Conservation (phyloP, 1,284 basidiomycete species). For the Marasmius oreades region DNA sequence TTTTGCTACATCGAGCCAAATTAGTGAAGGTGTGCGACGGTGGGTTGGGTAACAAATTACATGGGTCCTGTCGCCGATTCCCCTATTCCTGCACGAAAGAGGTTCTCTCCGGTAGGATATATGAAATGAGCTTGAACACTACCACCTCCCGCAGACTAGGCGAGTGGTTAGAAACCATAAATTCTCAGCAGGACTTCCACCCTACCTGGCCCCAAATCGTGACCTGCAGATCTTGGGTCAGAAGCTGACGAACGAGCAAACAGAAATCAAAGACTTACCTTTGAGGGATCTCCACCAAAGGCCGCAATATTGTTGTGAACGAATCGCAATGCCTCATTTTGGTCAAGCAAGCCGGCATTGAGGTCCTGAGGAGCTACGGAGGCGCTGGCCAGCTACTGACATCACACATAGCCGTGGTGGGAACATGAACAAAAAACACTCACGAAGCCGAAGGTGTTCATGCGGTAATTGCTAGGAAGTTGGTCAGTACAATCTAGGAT, state of each 20-base stretch:
- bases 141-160: constrained; percentile 56
- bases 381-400: constrained; percentile 44
- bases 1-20: constrained; percentile 39
- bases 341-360: constrained; percentile 61
- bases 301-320: constrained; percentile 52
- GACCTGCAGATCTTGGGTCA: constrained; percentile 31
- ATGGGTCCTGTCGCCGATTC: constrained; percentile 55
- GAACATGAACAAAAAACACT: constrained; percentile 14
- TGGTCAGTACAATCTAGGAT: too few relatives aligned
- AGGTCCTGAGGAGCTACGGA: constrained; percentile 45
- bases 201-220: constrained; percentile 59
- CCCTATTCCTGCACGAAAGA: constrained; percentile 51
- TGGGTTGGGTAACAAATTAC: constrained; percentile 30
- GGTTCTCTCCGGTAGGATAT: constrained; percentile 31
- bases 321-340: constrained; percentile 59
- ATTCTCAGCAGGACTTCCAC: not conserved
- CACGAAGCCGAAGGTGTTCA: constrained; percentile 61
- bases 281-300: constrained; percentile 58
- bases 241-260: not conserved
- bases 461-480: constrained; percentile 47
- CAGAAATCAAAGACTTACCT: constrained; percentile 31
- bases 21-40: not conserved
- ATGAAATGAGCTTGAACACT: constrained; percentile 54
- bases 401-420: constrained; percentile 8
- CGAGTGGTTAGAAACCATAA: constrained; percentile 40